Base-by-base conservation (phyloP, 352 stramenopile species). In the Phytophthora megakarya region DNA sequence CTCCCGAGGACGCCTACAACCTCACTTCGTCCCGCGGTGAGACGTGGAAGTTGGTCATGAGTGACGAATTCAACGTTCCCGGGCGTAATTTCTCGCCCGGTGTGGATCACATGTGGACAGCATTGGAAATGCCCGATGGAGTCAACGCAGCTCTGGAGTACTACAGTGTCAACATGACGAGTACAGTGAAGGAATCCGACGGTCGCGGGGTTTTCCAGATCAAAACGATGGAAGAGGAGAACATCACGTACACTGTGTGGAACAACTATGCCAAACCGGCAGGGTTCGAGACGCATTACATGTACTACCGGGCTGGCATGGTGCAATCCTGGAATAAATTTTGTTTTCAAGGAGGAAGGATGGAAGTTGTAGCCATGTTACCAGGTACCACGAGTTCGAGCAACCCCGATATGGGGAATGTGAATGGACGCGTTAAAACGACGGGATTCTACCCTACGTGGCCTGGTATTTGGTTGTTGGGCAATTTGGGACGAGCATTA, bases 381-480 rank as follows among this genome's bases (percentile, higher is more conserved):
- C 95, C 95, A 5, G 95, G 86, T 1, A 88, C 92, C n/a, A 70
- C 79, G 0, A 80, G 78, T 21, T 82, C 66, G 3, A 59, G 50
- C 4, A 90, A 90, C 43, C 78, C 78, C 0, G 80, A 91, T 35
- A 30, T 85, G 21, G 71, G 86, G 38, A 79, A 74, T n/a, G 35
- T 57, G 5, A 64, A 72, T 2, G 26, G n/a, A 2, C 72, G 73
- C 13, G 78, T 86, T 3, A 61, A 73, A 19, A 69, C 66, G 5
- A 60, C 42, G 12, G 65, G n/a, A 7, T 91, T 78, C 60, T 90
- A 91, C 56, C 80, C 80, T n/a, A 89, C 80, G 15, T 99, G 95
- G 95, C 95, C 96, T 3, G 96, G 94, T 15, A 90, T 98, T 71
- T 99, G 96, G 96, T 68, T 99, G 18, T 52, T 99, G 21, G 96